A percentile compares a stretch with the other conserved stretches of the same genome.
phyloP scores from a whole-genome alignment of 2,329 filamentous ascomycete species.

The Lecanoromycetidae sp. region DNA sequence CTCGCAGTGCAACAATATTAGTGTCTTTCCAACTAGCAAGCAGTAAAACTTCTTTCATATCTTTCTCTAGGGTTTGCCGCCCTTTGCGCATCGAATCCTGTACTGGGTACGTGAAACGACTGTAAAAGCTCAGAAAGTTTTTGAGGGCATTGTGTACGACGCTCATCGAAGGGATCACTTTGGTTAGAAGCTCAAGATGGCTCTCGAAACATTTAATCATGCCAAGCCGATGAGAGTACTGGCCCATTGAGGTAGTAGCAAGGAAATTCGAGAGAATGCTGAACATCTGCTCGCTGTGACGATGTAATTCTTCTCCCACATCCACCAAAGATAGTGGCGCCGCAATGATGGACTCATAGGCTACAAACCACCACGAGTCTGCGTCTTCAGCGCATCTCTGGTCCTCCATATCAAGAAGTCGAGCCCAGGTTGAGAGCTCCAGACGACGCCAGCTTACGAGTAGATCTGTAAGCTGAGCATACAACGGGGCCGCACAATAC shows the following conservation, averaged over 20 bases:
- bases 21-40: slow-evolving; percentile 97
- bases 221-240: slow-evolving; percentile 60
- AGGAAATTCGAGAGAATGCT: slow-evolving; percentile 70
- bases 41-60: slow-evolving; percentile 84
- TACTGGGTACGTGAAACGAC: slow-evolving; percentile 56
- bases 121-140: slow-evolving; percentile 68
- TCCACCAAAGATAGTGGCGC: slow-evolving; percentile 56
- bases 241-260: slow-evolving; percentile 63
- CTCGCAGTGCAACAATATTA: slow-evolving; percentile 76
- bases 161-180: slow-evolving; percentile 47
- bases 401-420: slow-evolving; percentile 72
- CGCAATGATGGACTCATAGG: slow-evolving; percentile 78
- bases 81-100: slow-evolving; percentile 53
- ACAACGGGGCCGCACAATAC: slow-evolving; percentile 56
- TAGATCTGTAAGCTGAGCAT: slow-evolving; percentile 65
- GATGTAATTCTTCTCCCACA: slow-evolving; percentile 45
- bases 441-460: slow-evolving; percentile 83
- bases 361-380: slow-evolving; percentile 89
- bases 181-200: slow-evolving; percentile 51
- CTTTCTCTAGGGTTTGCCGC: slow-evolving; percentile 69
- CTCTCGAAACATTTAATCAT: slow-evolving; percentile 51
- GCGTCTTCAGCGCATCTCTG: slow-evolving; percentile 65
- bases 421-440: slow-evolving; percentile 84
- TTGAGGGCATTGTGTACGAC: slow-evolving; percentile 52
- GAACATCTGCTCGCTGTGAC: slow-evolving; percentile 58